Percentiles rank a stretch among this genome's conserved stretches.
Conservation (phyloP, 805 yeast species). For the Yamadazyma paraphyllophila region DNA sequence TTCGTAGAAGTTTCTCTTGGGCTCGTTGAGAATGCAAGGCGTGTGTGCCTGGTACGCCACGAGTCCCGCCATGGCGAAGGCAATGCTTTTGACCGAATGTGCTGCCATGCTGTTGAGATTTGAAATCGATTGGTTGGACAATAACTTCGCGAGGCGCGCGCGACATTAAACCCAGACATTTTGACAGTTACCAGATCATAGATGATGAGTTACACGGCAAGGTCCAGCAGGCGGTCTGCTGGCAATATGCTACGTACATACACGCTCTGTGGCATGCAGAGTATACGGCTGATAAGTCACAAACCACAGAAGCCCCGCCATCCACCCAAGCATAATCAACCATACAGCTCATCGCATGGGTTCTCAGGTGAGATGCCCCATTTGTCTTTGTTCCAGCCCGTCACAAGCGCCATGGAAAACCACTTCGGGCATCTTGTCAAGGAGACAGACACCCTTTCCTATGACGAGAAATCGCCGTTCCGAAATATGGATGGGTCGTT, state of each 20-base stretch:
- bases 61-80: background rate
- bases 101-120: background rate
- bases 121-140: constrained; percentile 3
- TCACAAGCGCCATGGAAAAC: background rate
- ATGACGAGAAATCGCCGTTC: constrained; percentile 25
- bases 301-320: no score
- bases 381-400: background rate
- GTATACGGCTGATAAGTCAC: background rate
- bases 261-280: background rate
- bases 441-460: constrained; percentile 12
- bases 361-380: background rate
- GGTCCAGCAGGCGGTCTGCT: background rate
- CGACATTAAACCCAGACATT: no score
- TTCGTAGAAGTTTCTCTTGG: constrained; percentile 45
- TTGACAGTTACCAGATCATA: no score
- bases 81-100: background rate
- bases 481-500: constrained; percentile 41
- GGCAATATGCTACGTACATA: background rate
- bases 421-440: constrained; percentile 11
- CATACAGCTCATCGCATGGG: constrained; percentile 1
- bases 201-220: no score
- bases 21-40: constrained; percentile 14
- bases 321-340: no score
- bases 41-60: background rate
- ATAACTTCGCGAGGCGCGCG: background rate